Base-by-base conservation (phyloP, 805 yeast genomes). In the Pichia heedii region DNA sequence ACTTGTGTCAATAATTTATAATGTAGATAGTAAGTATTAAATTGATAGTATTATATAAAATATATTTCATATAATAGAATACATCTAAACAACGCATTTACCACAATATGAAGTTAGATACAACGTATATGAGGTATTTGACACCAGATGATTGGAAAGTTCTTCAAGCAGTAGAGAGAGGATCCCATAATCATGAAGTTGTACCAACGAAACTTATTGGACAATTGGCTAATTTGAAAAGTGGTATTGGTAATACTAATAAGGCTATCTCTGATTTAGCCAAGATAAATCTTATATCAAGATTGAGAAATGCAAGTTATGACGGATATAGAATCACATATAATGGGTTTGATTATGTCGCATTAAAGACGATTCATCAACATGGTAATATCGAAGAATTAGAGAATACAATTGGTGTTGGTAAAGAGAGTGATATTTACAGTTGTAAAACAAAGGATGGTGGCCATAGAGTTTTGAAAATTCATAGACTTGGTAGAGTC, bases 351-450 rank as follows among this genome's bases (percentile, higher is more conserved):
- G 99, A 93, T 63, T 93, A 85, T 59, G 70, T 93, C 51, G 97
- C 97, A 0, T 70, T 93, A 50, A 87, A 82, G 61, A 74, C 95
- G 9, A 77, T 93, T 79, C 69, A 84, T 50, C 83, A 81, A 55
- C 71, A 87, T 52, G 77, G 80, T 35, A 72, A 86, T 0, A 58
- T 93, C 10, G 80, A 80, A 54, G 81, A 90, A 2, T 75, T 90
- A 15, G 97, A 96, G 16, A 72, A 81, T 37, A 84, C 83, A 10
- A 88, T 90, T 53, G 98, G 97, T 47, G 96, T 93, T 41, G 98
- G 98, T 55, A 93, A 93, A 59, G 98, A 93, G 63, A 88, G 97
- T 3, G 98, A 93, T 66, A 89, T 93, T 55, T 87, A 83, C 61
- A 74, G 89, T 12, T 89, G 84, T 1, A 79, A 81, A 45, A 89